Evolutionary conservation across 129 eudicot genomes (phyloP).

Genomic region (Centella asiatica): DNA sequence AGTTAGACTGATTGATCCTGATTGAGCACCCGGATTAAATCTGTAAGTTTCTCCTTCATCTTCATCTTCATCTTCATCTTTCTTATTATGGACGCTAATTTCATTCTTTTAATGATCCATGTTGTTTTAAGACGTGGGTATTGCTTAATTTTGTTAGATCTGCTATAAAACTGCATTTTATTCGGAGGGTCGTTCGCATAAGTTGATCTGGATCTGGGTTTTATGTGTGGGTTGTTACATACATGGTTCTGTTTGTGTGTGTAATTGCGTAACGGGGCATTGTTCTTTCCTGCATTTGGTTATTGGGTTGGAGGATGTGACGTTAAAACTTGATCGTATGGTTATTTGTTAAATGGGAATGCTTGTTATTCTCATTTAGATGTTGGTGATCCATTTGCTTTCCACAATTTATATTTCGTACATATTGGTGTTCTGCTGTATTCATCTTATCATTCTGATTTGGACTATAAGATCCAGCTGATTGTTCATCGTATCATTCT

Average conservation of each 20-base stretch:
- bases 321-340: background rate
- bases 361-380: conserved; percentile 1
- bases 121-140: conserved; percentile 1
- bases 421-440: background rate
- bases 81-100: background rate
- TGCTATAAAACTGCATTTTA: background rate
- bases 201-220: conserved; percentile 18
- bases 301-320: conserved; percentile 7
- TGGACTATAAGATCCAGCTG: background rate
- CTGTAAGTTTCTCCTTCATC: conserved; percentile 18
- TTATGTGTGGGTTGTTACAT: conserved; percentile 1
- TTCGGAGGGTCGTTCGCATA: background rate
- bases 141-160: conserved; percentile 18
- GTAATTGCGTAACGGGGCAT: background rate
- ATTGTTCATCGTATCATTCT: background rate
- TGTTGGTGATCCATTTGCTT: conserved; percentile 11
- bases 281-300: background rate
- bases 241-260: conserved; percentile 4
- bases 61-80: background rate
- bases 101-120: background rate
- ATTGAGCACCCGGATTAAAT: conserved; percentile 4
- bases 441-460: background rate
- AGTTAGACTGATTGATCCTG: background rate
- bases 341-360: conserved; percentile 3
- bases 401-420: background rate